Percentiles rank a stretch among this genome's conserved stretches.
Evolutionary conservation across 2,329 filamentous ascomycete species (phyloP).

Genomic region (Onygenales sp.): DNA sequence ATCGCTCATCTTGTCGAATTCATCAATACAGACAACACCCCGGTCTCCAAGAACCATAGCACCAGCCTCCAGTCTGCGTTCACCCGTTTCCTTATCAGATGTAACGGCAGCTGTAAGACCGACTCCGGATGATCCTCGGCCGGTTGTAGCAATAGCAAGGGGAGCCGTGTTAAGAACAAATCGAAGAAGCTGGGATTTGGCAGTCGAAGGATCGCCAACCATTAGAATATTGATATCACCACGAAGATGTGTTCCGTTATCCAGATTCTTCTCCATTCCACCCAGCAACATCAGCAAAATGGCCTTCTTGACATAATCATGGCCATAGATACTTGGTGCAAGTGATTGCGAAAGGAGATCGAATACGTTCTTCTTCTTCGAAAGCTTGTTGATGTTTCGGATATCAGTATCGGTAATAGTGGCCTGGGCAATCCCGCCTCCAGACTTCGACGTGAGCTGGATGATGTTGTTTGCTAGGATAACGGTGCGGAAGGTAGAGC

Average conservation of each 20-base stretch:
- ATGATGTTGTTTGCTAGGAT: slow-evolving; percentile 94
- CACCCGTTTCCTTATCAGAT: slow-evolving; percentile 92
- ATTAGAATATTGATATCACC: slow-evolving; percentile 99
- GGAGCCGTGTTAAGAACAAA: slow-evolving; percentile 97
- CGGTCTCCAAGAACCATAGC: slow-evolving; percentile 97
- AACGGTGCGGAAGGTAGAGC: slow-evolving; percentile 87
- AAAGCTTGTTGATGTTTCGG: slow-evolving; percentile 94
- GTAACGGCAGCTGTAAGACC: slow-evolving; percentile 96
- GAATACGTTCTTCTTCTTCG: slow-evolving; percentile 90
- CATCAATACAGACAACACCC: slow-evolving; percentile 96
- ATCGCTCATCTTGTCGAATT: slow-evolving; percentile 99
- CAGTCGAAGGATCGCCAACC: slow-evolving; percentile 97
- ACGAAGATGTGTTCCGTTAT: slow-evolving; percentile 94
- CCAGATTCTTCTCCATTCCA: slow-evolving; percentile 96
- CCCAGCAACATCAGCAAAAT: slow-evolving; percentile 91
- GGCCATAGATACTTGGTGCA: slow-evolving; percentile 91
- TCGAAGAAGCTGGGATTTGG: slow-evolving; percentile 93
- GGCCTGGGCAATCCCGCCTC: slow-evolving; percentile 83
- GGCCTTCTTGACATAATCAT: slow-evolving; percentile 96
- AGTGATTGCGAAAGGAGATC: slow-evolving; percentile 88
- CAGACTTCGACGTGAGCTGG: slow-evolving; percentile 88
- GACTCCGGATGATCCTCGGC: slow-evolving; percentile 91
- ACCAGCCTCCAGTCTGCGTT: slow-evolving; percentile 87
- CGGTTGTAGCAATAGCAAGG: slow-evolving; percentile 91
- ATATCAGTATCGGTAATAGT: slow-evolving; percentile 95